Base-by-base conservation (phyloP, 768 basidiomycete genomes). In the Hericium rajendrae region DNA sequence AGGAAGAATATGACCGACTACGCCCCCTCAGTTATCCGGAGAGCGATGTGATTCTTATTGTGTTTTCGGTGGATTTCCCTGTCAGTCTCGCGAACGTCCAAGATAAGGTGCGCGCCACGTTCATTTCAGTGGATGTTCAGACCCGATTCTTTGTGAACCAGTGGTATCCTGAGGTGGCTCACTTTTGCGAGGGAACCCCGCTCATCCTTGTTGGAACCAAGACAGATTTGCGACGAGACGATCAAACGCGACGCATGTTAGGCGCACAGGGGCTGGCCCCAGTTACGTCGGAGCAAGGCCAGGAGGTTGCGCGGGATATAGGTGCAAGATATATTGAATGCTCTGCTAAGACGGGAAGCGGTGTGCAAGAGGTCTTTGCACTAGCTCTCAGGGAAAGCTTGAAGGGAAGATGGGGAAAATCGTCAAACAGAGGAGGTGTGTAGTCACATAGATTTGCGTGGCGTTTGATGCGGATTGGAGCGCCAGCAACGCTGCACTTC, bases 311-410 rank as follows among this genome's bases (percentile, higher is more conserved):
- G 24, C 83, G 84, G 66, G 91, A 94, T 66, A 98, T 99, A 53
- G 93, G 94, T 24, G 94, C 94, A 16, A 80, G 83, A 69, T 99
- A 98, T 69, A 77, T 86, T 60, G 95, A 99, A 70, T 98, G 97
- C 71, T 90, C 87, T 38, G 91, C 94, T 49, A 97, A 95, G 75
- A 85, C 83, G n/a, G 91, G 94, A 4, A 75, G 73, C 15, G 92
- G 51, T 22, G 91, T 98, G 48, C 85, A 90, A 61, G 92, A 94
- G 49, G 94, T 98, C 39, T 98, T 99, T 70, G 78, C 84, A 41
- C 78, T 87, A 13, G 97, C 97, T 6, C 73, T 98, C 59, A 82
- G 82, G 69, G 93, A 97, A 75, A 91, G 91, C 66, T 79, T 97
- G 83, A 85, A 78, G 62, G 83, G 86, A 18, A 76, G 80, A 53